Conservation (phyloP, 164 flowering plant genomes). For the Paratinospora sagittata region DNA sequence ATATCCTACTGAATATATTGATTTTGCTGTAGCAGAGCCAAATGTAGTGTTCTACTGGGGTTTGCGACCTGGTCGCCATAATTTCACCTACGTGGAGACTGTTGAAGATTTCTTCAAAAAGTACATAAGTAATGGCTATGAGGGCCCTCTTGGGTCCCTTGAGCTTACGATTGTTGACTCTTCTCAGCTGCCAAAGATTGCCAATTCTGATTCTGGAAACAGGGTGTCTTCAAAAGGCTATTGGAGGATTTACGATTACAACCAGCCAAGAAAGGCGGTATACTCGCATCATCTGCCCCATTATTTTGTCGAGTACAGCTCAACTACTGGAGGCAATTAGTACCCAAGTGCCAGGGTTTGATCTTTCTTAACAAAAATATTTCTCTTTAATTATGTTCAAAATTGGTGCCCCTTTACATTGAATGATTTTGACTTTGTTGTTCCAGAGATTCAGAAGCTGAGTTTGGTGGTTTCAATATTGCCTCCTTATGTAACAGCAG, state of each 20-base stretch:
- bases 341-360: not conserved
- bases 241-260: slow-evolving; percentile 11
- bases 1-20: too few relatives aligned
- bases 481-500: too few relatives aligned
- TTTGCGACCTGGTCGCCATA: slow-evolving; percentile 23
- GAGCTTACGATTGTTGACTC: slow-evolving; percentile 34
- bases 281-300: not conserved
- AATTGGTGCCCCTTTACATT: not conserved
- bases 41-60: slow-evolving; percentile 57
- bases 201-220: slow-evolving; percentile 8
- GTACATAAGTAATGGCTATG: slow-evolving; percentile 26
- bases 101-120: slow-evolving; percentile 36
- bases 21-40: slow-evolving; percentile 27
- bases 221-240: slow-evolving; percentile 13
- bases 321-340: not conserved
- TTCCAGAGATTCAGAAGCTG: not conserved
- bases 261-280: not conserved
- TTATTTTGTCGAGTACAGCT: slow-evolving; percentile 13
- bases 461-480: too few relatives aligned
- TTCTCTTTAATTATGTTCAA: not conserved
- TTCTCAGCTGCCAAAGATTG: slow-evolving; percentile 24
- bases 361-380: too few relatives aligned
- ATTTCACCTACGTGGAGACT: slow-evolving; percentile 18
- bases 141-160: slow-evolving; percentile 31
- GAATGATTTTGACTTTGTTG: not conserved